Base-by-base conservation (phyloP, 495 filamentous ascomycete genomes). In the Podospora didyma region DNA sequence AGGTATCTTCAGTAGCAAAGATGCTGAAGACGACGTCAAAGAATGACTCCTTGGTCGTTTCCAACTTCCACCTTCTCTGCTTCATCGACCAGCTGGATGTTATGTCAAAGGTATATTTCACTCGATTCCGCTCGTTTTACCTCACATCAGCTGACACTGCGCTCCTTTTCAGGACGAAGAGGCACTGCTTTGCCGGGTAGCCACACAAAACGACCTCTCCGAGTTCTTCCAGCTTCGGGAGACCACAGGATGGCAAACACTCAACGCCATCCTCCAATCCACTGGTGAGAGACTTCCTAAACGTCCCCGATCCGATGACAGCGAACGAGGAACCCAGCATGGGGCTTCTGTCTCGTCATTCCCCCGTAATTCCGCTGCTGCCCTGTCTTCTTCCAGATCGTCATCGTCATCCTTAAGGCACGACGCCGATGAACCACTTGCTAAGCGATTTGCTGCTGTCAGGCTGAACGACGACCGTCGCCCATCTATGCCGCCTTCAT, bases 361-460 rank as follows among this genome's bases (percentile, higher is more conserved):
- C 49, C 50, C 53, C 42, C 52, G 50, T 34, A 68, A 65, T 68
- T 57, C 62, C 62, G 65, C 68, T 65, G 54, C 50, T 41, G 31
- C 39, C 12, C 39, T 16, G 39, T 42, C 12, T 42, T 17, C 39
- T 17, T 42, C 39, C 17, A 46, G 49, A 21, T 9, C 9, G 26
- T 9, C 26, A 31, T 42, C 35, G 35, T 39, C 35, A 7, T 51
- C 46, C 5, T 51, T 24, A 53, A 46, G 39, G 37, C 48, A 69
- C 69, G 64, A 65, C 62, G 69, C 62, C 62, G 65, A 69, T 65
- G 89, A 89, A 82, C 86, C 86, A 67, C 88, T 96, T 90, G 86
- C 92, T 96, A 97, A 97, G 86, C 87, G 90, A 82, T 88, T 97
- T 80, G 92, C 92, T 87, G 89, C 89, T 83, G 85, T 96, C 91